Base-by-base conservation (phyloP, 176 grass and related monocot species). In the Panicum miliaceum region DNA sequence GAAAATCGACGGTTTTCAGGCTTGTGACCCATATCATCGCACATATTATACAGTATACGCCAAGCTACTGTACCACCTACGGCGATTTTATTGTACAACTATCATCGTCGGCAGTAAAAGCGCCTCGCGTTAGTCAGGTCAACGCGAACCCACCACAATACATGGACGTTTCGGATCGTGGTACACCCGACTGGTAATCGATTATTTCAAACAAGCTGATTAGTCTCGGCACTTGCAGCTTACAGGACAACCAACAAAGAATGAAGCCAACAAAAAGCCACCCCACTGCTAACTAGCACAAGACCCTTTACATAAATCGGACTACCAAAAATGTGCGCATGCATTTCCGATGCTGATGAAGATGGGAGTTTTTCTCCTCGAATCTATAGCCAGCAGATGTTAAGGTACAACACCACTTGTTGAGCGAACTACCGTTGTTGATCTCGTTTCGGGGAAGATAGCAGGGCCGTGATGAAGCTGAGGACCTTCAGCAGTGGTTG, bases 401-500 rank as follows among this genome's bases (percentile, higher is more conserved):
- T 75, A 47, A 11, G 3, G 10, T 12, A 47, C 45, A 47, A 35
- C 57, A 86, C 37, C 18, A 20, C 14, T 48, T 15, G 16, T 27
- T 34, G 6, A 65, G 68, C 69, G 6, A 73, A 74, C 69, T 73
- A 88, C 18, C 8, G 70, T 56, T 67, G 18, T 7, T 13, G 13
- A 84, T 84, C 67, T 82, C 6, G 4, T 65, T 35, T 79, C 3
- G 25, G 36, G 62, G 29, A 80, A 64, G 65, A 72, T 19, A 90
- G 29, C 41, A 89, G 82, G 71, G 43, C 85, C 19, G 71, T 89
- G 65, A 90, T 27, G 64, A 84, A 85, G 52, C 79, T 40, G 53
- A 97, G 43, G 64, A 69, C 86, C 84, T 91, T 86, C 73, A 86
- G 75, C 41, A 97, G 88, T 7, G 85, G 85, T 71, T 75, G 74